A percentile compares a stretch with the other conserved stretches of the same genome.
Evolutionary conservation across 1,284 basidiomycete genomes (phyloP).

Genomic region (Neolentinus lepideus): DNA sequence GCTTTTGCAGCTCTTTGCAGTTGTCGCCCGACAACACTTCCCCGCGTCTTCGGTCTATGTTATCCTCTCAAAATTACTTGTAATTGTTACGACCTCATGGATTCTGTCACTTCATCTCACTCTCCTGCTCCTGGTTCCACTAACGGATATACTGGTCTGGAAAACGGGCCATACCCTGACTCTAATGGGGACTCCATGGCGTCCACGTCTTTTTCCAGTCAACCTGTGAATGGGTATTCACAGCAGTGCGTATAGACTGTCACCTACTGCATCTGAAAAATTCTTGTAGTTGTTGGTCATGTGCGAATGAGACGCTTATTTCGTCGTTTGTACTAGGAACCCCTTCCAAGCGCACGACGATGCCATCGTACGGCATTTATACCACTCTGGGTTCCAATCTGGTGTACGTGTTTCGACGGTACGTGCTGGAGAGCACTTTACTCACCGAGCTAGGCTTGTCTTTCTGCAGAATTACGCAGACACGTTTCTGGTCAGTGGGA

Average conservation of each 20-base stretch:
- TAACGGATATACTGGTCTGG: neutral
- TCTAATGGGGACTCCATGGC: conserved; percentile 7
- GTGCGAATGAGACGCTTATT: neutral
- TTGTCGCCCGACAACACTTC: neutral
- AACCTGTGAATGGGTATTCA: conserved; percentile 26
- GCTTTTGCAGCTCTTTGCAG: neutral
- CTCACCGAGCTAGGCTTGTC: conserved; percentile 2
- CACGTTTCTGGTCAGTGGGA: conserved; percentile 57
- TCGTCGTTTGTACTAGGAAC: neutral
- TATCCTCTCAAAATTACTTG: neutral
- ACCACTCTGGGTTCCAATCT: conserved; percentile 70
- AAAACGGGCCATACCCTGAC: neutral
- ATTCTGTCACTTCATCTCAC: neutral
- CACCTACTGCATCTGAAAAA: neutral
- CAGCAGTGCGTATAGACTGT: conserved; percentile 31
- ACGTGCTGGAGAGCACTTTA: conserved; percentile 4
- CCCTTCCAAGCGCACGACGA: conserved; percentile 57
- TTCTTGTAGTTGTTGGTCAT: neutral
- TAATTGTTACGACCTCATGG: neutral
- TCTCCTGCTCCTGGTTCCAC: neutral
- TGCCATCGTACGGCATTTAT: conserved; percentile 68
- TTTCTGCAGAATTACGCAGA: conserved; percentile 66
- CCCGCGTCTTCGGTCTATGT: neutral
- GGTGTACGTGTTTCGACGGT: conserved; percentile 42
- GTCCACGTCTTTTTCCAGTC: conserved; percentile 15